These are phyloP conservation scores for Aspergillus wentii DNA, from an alignment of 495 filamentous ascomycete genomes.

Conservation along the genomic window DNA sequence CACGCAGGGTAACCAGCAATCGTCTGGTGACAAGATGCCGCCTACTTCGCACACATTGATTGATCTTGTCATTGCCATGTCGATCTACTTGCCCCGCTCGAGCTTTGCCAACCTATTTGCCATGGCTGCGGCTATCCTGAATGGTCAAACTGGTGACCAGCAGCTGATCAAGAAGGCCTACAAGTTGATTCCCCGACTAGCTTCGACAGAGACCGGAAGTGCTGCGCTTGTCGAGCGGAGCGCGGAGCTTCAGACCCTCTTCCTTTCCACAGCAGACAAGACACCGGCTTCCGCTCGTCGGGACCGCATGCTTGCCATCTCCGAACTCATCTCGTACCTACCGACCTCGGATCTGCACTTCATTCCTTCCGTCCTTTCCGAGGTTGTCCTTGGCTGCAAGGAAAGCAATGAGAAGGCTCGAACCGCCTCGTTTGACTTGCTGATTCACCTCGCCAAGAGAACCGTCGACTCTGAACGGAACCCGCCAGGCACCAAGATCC, in stretches of 20 bases:
- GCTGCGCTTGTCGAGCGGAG: slow-evolving; percentile 67
- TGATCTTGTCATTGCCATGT: slow-evolving; percentile 92
- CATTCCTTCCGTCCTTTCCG: slow-evolving; percentile 83
- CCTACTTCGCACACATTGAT: slow-evolving; percentile 93
- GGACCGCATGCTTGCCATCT: slow-evolving; percentile 79
- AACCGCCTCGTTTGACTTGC: slow-evolving; percentile 80
- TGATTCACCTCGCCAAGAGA: slow-evolving; percentile 81
- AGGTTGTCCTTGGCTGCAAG: slow-evolving; percentile 92
- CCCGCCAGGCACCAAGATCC: slow-evolving; percentile 64
- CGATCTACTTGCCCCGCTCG: slow-evolving; percentile 80
- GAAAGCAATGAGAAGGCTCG: slow-evolving; percentile 94
- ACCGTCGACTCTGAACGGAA: slow-evolving; percentile 54
- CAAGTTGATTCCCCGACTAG: slow-evolving; percentile 88
- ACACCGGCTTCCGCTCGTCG: slow-evolving; percentile 76
- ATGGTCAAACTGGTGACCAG: slow-evolving; percentile 60
- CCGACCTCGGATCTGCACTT: slow-evolving; percentile 78
- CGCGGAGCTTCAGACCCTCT: slow-evolving; percentile 68
- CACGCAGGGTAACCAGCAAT: slow-evolving; percentile 56
- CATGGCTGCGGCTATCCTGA: slow-evolving; percentile 75
- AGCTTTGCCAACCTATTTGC: slow-evolving; percentile 77
- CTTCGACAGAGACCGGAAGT: slow-evolving; percentile 68
- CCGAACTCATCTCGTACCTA: slow-evolving; percentile 70
- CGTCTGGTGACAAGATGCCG: slow-evolving; percentile 66
- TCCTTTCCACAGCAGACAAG: slow-evolving; percentile 73
- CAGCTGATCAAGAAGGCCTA: slow-evolving; percentile 99